Base-by-base conservation (phyloP, 2,329 filamentous ascomycete species). In the Colletotrichum destructivum region DNA sequence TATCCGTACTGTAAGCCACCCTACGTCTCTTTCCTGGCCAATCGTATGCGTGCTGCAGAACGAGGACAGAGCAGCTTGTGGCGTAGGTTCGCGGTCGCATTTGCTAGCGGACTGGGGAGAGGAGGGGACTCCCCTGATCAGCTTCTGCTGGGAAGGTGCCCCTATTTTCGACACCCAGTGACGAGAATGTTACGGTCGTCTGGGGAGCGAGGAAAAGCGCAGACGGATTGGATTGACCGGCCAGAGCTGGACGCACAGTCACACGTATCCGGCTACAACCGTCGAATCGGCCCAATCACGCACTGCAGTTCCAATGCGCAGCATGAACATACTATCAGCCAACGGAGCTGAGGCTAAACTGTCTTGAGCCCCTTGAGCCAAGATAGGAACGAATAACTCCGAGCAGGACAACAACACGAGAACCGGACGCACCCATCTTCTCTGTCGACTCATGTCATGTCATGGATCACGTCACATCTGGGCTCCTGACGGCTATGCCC, bases 1-100 rank as follows among this genome's bases (percentile, higher is more conserved):
- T 62, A 68, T 71, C 64, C 64, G 63, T 71, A 68, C 63, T 68
- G 68, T 68, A 52, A 46, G 35, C 49, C 56, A 62, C 63, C 56
- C 63, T 71, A 57, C n/a, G 62, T 62, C 15, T 65, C 40, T 31
- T 38, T 56, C 31, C 42, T n/a, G 31, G 56, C 42, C 56, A 44
- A 46, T 52, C 49, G 47, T 38, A 38, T 38, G 35, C 35, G 35
- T 54, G 51, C 44, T 51, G 60, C 52, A 61, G 51, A 21, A 61
- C 40, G 18, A 56, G 63, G 38, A 49, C 63, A 64, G 63, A 71
- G 63, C 68, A 71, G 64, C 44, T 46, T 38, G 64, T 57, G 57
- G 57, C 63, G 49, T 26, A 57, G 51, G 63, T 56, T 62, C 68
- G 23, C 26, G 21, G 44, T 54, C 42, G 26, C 65, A 47, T 49